Evolutionary conservation across 2,329 filamentous ascomycete genomes (phyloP).

Genomic region (Penicillium hordei): DNA sequence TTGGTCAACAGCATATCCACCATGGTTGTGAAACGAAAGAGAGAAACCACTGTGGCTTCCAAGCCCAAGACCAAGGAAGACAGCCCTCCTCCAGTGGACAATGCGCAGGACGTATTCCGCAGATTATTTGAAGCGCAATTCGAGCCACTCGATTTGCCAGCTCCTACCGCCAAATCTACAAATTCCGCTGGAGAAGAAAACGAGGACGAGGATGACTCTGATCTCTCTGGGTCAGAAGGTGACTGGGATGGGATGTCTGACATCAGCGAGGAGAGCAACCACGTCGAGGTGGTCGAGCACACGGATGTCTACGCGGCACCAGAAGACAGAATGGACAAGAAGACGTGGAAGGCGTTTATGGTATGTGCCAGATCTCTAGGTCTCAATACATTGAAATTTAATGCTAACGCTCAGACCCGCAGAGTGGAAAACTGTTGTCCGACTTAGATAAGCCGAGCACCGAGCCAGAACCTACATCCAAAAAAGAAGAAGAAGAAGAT

Average conservation of each 20-base stretch:
- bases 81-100: conserved; percentile 23
- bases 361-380: conserved; percentile 41
- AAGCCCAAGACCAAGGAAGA: conserved; percentile 24
- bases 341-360: conserved; percentile 78
- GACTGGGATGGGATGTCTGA: conserved; percentile 67
- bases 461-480: conserved; percentile 23
- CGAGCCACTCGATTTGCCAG: conserved; percentile 60
- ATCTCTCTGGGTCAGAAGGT: conserved; percentile 39
- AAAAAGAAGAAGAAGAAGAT: conserved; percentile 53
- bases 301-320: conserved; percentile 46
- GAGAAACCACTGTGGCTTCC: conserved; percentile 38
- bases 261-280: conserved; percentile 41
- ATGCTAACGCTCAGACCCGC: conserved; percentile 12
- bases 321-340: conserved; percentile 58
- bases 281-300: conserved; percentile 65
- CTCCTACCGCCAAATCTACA: conserved; percentile 9
- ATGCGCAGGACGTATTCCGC: conserved; percentile 71
- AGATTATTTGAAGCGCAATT: conserved; percentile 88
- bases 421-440: conserved; percentile 51
- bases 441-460: conserved; percentile 20
- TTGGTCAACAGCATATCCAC: conserved; percentile 13
- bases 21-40: conserved; percentile 52
- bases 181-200: conserved; percentile 28
- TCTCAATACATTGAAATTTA: no score
- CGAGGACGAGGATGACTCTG: conserved; percentile 28